Conservation (phyloP, 2,329 filamentous ascomycete species). For the Fusarium globosum region DNA sequence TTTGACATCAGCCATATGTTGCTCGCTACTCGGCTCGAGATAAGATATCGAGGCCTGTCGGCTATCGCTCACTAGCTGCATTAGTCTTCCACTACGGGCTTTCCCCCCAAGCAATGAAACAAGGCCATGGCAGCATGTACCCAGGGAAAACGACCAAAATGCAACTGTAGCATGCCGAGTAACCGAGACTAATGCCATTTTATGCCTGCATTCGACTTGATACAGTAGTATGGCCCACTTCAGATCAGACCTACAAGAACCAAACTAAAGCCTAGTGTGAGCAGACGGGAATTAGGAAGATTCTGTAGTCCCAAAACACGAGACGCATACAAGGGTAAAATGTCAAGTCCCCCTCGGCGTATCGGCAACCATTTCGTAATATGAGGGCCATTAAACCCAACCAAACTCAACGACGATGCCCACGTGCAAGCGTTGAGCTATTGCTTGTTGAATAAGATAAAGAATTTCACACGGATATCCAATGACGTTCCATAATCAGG, state of each 20-base stretch:
- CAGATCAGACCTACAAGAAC: not conserved
- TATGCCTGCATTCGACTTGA: fast-evolving
- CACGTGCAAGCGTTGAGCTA: not conserved
- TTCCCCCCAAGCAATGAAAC: not conserved
- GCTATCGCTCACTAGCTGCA: not conserved
- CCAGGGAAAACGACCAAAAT: fast-evolving
- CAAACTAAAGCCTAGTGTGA: too few species aligned
- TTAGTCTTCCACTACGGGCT: not conserved
- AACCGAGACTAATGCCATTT: not conserved
- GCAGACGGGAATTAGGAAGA: not conserved
- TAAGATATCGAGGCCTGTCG: not conserved
- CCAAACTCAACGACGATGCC: not conserved
- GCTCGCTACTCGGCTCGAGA: not conserved
- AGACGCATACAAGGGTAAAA: not conserved
- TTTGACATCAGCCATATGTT: fast-evolving
- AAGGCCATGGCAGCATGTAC: not conserved
- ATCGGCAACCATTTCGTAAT: not conserved
- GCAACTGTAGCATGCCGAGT: not conserved
- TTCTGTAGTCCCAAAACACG: fast-evolving
- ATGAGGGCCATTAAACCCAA: not conserved
- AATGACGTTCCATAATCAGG: not conserved
- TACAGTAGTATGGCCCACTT: not conserved
- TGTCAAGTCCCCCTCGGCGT: fast-evolving
- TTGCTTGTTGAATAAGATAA: not conserved
- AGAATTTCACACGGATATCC: not conserved